Evolutionary conservation across 331 rosid genomes (phyloP), one percentile per base, ranked within the genome.

Genomic region (Ulmus americana): DNA sequence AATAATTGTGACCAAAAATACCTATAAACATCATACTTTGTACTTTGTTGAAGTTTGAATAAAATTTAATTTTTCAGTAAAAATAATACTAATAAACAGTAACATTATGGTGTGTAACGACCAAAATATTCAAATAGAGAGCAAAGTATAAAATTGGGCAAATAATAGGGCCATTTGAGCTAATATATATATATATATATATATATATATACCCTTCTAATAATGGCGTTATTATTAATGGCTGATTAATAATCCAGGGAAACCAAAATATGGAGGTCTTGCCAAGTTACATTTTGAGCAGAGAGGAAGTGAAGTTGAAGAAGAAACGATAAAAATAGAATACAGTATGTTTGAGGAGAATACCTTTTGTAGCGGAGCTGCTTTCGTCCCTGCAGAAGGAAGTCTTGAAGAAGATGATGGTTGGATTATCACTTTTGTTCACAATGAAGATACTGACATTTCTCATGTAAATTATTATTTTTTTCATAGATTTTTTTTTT

Each of bases 351-450:
- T 88, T 60, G 88, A 74, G 83, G 51, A 81, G 53, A 86, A 79
- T 12, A 72, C 60, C 59, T 91, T 70, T 51, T 86, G 91, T 79
- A 74, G 55, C 22, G 95, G 97, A 40, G 75, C 85, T 54, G 60
- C 85, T 0, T 88, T 91, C 77, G 95, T 81, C 5, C 67, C 86
- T 0, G 76, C 43, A 69, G 72, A 68, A 54, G 71, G 60, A 35
- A 83, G 75, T n/a, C 1, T 51, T 41, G 81, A 84, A 66, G 96
- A 88, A 86, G 96, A 91, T 67, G 96, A 84, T 45, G 91, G 88
- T 55, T 88, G 96, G 96, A 67, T 88, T 45, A 55, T 91, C 52
- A 69, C 87, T 57, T 83, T 84, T 81, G 88, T 86, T 78, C 97
- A 91, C 77, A 83, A 80, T 20, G 97, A 88, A 74, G 85, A 82